These are phyloP conservation scores for Crithidia fasciculata DNA, from an alignment of 208 protist genomes.

Conservation along the genomic window DNA sequence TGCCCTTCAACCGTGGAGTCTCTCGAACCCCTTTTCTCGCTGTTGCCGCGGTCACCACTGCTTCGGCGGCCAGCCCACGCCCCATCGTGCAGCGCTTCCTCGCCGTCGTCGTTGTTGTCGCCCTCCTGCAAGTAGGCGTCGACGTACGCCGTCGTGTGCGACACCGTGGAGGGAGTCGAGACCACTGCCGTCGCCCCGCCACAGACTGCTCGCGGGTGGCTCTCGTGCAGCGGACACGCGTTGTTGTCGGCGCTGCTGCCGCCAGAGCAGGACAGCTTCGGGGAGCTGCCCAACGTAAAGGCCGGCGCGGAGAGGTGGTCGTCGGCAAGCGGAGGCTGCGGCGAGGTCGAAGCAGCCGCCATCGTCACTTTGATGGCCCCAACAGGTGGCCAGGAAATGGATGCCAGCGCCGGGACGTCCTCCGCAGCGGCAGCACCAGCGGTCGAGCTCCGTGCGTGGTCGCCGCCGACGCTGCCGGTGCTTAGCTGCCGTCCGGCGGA, in stretches of 20 bases:
- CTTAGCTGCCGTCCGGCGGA: neutral
- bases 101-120: neutral
- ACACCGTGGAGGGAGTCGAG: neutral
- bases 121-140: neutral
- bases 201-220: no score
- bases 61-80: no score
- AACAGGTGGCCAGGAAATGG: slow-evolving; percentile 1
- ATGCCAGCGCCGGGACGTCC: neutral
- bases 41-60: no score
- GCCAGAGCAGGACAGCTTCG: no score
- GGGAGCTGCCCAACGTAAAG: no score
- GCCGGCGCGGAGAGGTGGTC: no score
- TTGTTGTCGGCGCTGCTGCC: no score
- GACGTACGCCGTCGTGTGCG: slow-evolving; percentile 7
- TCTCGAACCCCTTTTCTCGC: no score
- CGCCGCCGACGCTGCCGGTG: neutral
- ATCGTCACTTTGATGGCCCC: neutral
- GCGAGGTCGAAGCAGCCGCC: no score
- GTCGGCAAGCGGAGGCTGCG: no score
- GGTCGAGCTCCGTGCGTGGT: neutral
- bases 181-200: neutral
- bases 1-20: no score
- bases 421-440: neutral
- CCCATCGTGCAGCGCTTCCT: neutral
- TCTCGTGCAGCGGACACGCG: no score